Percentiles rank a stretch among this genome's conserved stretches.
Evolutionary conservation across 345 rosid genomes (phyloP).

Genomic region (Citrus sp.): DNA sequence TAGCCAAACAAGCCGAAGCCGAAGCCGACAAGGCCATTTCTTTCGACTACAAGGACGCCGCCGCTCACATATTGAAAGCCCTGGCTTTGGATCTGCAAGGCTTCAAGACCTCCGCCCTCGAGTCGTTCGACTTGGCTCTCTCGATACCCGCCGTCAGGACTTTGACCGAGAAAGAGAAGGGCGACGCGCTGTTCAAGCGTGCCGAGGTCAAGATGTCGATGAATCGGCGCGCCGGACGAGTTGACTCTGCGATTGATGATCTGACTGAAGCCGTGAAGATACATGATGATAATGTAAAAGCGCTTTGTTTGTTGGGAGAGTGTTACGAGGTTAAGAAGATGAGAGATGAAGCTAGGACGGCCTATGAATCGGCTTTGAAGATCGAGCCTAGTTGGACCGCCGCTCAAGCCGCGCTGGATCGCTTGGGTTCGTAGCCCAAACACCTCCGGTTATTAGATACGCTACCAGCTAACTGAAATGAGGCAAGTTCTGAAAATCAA

Average conservation of each 20-base stretch:
- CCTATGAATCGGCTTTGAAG: constrained; percentile 45
- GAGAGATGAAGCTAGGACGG: constrained; percentile 41
- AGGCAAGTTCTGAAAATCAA: too few species aligned
- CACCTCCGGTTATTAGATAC: too few species aligned
- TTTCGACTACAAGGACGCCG: constrained; percentile 58
- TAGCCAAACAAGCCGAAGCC: constrained; percentile 53
- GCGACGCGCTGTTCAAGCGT: constrained; percentile 59
- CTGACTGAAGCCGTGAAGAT: constrained; percentile 38
- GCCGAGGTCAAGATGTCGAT: constrained; percentile 50
- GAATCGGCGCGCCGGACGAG: constrained; percentile 27
- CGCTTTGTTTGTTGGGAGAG: constrained; percentile 45
- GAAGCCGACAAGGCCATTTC: constrained; percentile 54
- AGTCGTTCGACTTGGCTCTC: constrained; percentile 54
- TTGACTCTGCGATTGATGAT: constrained; percentile 49
- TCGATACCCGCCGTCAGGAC: constrained; percentile 48
- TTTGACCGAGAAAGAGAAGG: constrained; percentile 40
- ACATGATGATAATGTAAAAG: constrained; percentile 30
- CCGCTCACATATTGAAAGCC: constrained; percentile 57
- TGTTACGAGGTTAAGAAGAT: constrained; percentile 54
- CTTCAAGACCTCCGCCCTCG: constrained; percentile 58
- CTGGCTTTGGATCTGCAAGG: constrained; percentile 63
- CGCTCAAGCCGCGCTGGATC: constrained; percentile 40
- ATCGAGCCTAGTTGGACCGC: constrained; percentile 26
- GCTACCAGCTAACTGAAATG: too few species aligned
- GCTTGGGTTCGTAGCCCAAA: constrained; percentile 18